Evolutionary conservation across 2,329 filamentous ascomycete genomes (phyloP).

Genomic region (Myotisia sp.): DNA sequence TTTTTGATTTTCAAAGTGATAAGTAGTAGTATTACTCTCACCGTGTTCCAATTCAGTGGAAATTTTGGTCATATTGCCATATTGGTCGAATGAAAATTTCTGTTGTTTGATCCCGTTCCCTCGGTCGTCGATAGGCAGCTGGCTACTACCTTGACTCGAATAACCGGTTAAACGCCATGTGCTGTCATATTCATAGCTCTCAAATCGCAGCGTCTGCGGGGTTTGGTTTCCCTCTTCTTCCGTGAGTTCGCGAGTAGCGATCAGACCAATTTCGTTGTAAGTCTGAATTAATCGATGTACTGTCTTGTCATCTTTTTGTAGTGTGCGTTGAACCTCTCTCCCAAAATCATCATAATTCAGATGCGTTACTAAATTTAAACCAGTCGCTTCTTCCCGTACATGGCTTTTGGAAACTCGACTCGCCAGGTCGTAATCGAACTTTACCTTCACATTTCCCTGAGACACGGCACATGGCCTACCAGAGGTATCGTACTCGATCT

Average conservation of each 20-base stretch:
- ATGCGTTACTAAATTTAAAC: neutral
- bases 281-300: slow-evolving; percentile 4
- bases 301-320: neutral
- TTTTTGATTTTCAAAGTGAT: neutral
- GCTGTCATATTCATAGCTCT: slow-evolving; percentile 3
- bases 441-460: slow-evolving; percentile 2
- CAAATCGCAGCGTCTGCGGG: neutral
- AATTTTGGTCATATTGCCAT: neutral
- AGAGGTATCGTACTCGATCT: slow-evolving; percentile 2
- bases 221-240: no score
- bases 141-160: neutral
- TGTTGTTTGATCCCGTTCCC: neutral
- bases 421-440: slow-evolving; percentile 1
- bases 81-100: slow-evolving; percentile 1
- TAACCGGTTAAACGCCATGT: slow-evolving; percentile 2
- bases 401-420: neutral
- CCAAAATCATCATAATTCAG: slow-evolving; percentile 4
- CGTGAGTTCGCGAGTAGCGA: neutral
- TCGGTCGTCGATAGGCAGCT: slow-evolving; percentile 1
- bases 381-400: neutral
- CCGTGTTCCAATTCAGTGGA: slow-evolving; percentile 1
- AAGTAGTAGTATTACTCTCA: neutral
- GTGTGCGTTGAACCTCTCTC: slow-evolving; percentile 1
- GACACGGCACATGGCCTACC: neutral
- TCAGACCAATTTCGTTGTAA: neutral